phyloP scores from a whole-genome alignment of 2,329 filamentous ascomycete genomes.

The Botrytis elliptica region DNA sequence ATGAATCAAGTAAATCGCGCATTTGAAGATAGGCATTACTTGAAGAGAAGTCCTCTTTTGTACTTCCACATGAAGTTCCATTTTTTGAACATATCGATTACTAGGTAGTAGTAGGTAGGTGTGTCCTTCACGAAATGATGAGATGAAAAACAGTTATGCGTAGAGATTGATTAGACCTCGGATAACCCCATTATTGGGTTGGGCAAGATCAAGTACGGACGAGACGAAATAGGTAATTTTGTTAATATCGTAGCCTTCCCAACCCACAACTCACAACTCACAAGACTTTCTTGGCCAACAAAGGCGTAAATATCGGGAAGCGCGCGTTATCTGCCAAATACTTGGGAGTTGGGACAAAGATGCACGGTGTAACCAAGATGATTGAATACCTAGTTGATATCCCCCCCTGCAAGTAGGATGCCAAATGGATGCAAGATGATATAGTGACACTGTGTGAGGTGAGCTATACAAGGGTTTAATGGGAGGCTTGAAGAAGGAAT shows the following conservation, averaged over 20 bases:
- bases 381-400: neutral
- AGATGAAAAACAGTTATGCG: neutral
- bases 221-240: neutral
- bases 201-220: neutral
- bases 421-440: neutral
- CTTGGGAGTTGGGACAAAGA: neutral
- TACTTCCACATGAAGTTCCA: neutral
- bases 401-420: neutral
- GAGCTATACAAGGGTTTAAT: neutral
- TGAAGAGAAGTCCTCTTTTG: neutral
- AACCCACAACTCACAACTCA: neutral
- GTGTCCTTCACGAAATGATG: neutral
- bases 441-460: neutral
- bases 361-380: neutral
- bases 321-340: constrained; percentile 17
- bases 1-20: constrained; percentile 11
- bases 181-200: neutral
- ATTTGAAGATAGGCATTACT: neutral
- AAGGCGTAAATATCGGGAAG: constrained; percentile 3
- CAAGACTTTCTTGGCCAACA: neutral
- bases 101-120: neutral
- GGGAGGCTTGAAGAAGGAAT: neutral
- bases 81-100: neutral
- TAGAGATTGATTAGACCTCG: neutral
- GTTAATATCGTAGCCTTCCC: neutral